Conservation (phyloP, 306 rosid genomes). For the Citrullus amarus region DNA sequence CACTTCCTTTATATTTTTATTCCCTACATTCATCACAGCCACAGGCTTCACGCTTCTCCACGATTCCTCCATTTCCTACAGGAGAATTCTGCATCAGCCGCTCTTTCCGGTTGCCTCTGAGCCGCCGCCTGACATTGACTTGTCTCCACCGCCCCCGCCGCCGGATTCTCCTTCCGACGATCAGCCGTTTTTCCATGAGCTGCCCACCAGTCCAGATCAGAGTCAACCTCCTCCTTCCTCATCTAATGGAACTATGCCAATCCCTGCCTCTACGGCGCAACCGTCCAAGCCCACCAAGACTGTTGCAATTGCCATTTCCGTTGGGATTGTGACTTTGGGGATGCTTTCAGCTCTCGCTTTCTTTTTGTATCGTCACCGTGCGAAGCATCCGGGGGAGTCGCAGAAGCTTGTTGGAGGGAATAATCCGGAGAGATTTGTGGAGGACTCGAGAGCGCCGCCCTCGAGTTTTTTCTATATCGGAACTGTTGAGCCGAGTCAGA, state of each 20-base stretch:
- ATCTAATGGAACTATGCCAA: conserved; percentile 32
- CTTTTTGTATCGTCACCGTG: conserved; percentile 75
- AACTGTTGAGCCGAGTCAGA: conserved; percentile 63
- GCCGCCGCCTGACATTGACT: conserved; percentile 3
- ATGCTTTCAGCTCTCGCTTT: conserved; percentile 88
- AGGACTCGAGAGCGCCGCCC: conserved; percentile 41
- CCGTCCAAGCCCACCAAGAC: conserved; percentile 66
- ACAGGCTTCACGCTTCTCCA: neutral
- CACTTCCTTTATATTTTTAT: neutral
- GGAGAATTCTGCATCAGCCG: conserved; percentile 86
- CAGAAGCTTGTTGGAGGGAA: conserved; percentile 50
- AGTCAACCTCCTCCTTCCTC: conserved; percentile 31
- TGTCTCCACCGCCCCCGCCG: conserved; percentile 24
- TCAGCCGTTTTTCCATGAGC: neutral
- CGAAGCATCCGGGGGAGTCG: conserved; percentile 50
- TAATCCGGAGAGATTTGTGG: conserved; percentile 22
- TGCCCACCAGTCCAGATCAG: neutral
- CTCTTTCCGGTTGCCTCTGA: conserved; percentile 8
- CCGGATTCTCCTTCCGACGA: conserved; percentile 19
- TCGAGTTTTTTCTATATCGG: conserved; percentile 89
- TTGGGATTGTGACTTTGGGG: conserved; percentile 82
- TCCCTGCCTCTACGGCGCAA: conserved; percentile 63
- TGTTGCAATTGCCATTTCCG: conserved; percentile 83
- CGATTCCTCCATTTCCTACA: neutral
- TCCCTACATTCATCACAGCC: neutral